Conservation (phyloP, 345 rosid genomes). For the Combretum micranthum region DNA sequence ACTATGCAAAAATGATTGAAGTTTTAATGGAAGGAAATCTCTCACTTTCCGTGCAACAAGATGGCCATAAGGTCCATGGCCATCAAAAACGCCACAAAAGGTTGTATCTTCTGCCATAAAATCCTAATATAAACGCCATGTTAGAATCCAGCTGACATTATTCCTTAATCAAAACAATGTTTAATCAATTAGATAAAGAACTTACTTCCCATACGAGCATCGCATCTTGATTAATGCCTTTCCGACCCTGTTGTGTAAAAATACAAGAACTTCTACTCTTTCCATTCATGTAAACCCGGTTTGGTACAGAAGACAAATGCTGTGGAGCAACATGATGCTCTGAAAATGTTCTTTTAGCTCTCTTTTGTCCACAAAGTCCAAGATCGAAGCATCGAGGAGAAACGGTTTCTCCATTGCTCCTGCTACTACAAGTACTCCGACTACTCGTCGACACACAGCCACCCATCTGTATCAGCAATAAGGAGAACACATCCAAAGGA, state of each 20-base stretch:
- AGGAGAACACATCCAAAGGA: conserved; percentile 27
- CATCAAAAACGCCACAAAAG: conserved; percentile 95
- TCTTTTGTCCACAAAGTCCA: conserved; percentile 61
- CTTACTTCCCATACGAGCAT: conserved; percentile 99
- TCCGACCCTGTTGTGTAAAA: conserved; percentile 96
- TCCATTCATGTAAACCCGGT: conserved; percentile 69
- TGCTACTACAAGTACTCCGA: conserved; percentile 67
- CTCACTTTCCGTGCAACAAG: conserved; percentile 95
- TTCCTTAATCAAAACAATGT: conserved; percentile 1
- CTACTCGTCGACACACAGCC: conserved; percentile 86
- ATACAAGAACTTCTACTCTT: conserved; percentile 82
- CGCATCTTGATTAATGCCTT: conserved; percentile 96
- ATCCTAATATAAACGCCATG: conserved; percentile 36
- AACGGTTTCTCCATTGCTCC: conserved; percentile 62
- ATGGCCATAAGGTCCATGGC: conserved; percentile 99
- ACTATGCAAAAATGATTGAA: conserved; percentile 55
- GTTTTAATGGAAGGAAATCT: conserved; percentile 78
- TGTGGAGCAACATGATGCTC: conserved; percentile 53
- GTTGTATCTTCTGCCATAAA: conserved; percentile 83
- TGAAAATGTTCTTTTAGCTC: conserved; percentile 60
- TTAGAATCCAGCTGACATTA: too few relatives aligned
- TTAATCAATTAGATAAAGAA: conserved; percentile 18
- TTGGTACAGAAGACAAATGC: conserved; percentile 66
- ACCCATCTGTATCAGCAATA: conserved; percentile 64
- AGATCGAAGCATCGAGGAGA: conserved; percentile 49